Conservation (phyloP, 2,329 filamentous ascomycete species). For the Stagonosporopsis cucurbitacearum region DNA sequence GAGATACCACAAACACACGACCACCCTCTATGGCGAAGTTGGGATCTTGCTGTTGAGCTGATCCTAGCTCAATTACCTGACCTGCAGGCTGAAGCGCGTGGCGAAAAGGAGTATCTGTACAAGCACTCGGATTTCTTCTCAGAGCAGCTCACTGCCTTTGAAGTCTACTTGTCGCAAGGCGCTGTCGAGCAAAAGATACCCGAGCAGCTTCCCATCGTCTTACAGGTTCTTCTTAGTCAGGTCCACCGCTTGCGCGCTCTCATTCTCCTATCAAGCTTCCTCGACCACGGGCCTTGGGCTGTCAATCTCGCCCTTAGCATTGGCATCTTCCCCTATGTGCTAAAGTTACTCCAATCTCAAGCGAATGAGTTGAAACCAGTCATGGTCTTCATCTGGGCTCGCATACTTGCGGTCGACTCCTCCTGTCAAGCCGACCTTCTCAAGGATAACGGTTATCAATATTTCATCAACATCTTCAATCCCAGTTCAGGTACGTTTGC, state of each 20-base stretch:
- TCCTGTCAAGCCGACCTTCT: slow-evolving; percentile 92
- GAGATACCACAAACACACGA: slow-evolving; percentile 93
- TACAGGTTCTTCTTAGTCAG: slow-evolving; percentile 94
- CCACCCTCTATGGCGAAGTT: slow-evolving; percentile 94
- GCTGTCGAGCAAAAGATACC: slow-evolving; percentile 86
- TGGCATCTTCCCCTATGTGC: slow-evolving; percentile 97
- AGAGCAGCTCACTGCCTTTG: slow-evolving; percentile 95
- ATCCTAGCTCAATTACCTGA: slow-evolving; percentile 87
- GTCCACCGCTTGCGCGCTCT: slow-evolving; percentile 90
- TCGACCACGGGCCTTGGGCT: slow-evolving; percentile 96
- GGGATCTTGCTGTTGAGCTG: slow-evolving; percentile 97
- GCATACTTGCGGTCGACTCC: slow-evolving; percentile 92
- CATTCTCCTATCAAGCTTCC: slow-evolving; percentile 88
- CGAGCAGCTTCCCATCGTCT: slow-evolving; percentile 92
- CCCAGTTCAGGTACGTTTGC: slow-evolving; percentile 66
- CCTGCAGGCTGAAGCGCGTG: slow-evolving; percentile 77
- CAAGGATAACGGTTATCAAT: slow-evolving; percentile 96
- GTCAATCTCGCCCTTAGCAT: slow-evolving; percentile 98
- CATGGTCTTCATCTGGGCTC: slow-evolving; percentile 99
- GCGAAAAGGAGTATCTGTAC: slow-evolving; percentile 82
- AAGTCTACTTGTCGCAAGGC: slow-evolving; percentile 87
- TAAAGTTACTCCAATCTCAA: slow-evolving; percentile 94
- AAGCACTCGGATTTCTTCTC: slow-evolving; percentile 95
- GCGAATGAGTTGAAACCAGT: slow-evolving; percentile 94
- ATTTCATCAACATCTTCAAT: slow-evolving; percentile 92